Conservation (phyloP, 257 asterid species). For the Perilla frutescens region DNA sequence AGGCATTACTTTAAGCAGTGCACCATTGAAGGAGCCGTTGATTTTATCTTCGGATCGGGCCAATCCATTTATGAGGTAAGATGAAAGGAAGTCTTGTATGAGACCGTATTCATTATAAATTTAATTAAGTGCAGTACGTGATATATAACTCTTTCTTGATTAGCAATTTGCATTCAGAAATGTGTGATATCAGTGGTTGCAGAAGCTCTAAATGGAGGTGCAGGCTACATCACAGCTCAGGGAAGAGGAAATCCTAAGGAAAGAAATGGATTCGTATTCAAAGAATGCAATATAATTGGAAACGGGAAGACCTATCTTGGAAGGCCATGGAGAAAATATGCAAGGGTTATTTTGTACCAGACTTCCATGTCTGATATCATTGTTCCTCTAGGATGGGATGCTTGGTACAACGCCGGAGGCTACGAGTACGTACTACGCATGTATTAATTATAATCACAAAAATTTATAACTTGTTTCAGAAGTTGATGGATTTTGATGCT, state of each 20-base stretch:
- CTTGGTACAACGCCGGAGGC: conserved; percentile 50
- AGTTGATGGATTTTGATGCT: too few relatives aligned
- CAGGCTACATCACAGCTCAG: conserved; percentile 85
- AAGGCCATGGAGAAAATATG: conserved; percentile 74
- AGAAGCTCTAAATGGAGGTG: conserved; percentile 36
- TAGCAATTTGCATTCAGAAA: conserved; percentile 34
- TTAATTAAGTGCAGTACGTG: neutral
- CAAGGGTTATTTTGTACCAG: conserved; percentile 64
- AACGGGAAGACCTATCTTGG: conserved; percentile 52
- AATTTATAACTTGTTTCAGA: too few relatives aligned
- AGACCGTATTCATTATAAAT: too few relatives aligned
- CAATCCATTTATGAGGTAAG: conserved; percentile 63
- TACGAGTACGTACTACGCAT: conserved; percentile 47
- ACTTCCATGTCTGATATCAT: conserved; percentile 50
- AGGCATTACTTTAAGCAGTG: conserved; percentile 58
- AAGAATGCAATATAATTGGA: conserved; percentile 46
- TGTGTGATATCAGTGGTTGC: conserved; percentile 62
- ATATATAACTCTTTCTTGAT: conserved; percentile 37
- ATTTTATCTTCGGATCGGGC: conserved; percentile 61
- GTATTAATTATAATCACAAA: too few relatives aligned
- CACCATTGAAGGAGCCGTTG: conserved; percentile 55
- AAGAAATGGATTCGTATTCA: conserved; percentile 52
- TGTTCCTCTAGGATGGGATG: conserved; percentile 68
- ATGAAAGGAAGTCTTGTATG: too few relatives aligned
- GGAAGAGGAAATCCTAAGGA: conserved; percentile 36